A percentile compares a stretch with the other conserved stretches of the same genome.
Conservation (phyloP, 768 basidiomycete species). For the Calocybe cyanea region DNA sequence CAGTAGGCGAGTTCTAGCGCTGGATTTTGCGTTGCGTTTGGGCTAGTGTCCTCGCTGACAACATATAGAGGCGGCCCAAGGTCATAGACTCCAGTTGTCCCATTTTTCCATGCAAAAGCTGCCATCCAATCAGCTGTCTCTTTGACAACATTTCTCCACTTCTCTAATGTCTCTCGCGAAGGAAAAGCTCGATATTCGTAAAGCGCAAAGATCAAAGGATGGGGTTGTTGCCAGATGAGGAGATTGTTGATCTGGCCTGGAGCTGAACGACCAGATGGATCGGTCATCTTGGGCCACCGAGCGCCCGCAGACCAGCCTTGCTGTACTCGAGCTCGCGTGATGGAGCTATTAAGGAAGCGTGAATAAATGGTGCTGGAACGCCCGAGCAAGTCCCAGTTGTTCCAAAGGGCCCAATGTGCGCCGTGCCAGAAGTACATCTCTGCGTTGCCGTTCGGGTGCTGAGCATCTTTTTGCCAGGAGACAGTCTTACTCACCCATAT, state of each 20-base stretch:
- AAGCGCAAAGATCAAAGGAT: constrained; percentile 54
- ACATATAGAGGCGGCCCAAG: constrained; percentile 58
- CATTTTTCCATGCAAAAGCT: constrained; percentile 49
- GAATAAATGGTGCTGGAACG: constrained; percentile 41
- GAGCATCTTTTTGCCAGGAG: neutral
- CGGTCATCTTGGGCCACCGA: constrained; percentile 63
- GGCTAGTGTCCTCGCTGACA: constrained; percentile 53
- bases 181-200: constrained; percentile 52
- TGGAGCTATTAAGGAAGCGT: constrained; percentile 43
- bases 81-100: constrained; percentile 44
- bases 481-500: constrained; percentile 44
- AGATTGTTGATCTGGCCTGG: constrained; percentile 62
- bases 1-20: constrained; percentile 61
- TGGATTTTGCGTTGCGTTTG: constrained; percentile 51
- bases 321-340: constrained; percentile 46
- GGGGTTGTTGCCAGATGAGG: constrained; percentile 60
- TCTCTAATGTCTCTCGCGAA: constrained; percentile 33
- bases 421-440: constrained; percentile 61
- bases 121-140: constrained; percentile 62
- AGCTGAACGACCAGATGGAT: constrained; percentile 52
- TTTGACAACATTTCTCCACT: constrained; percentile 49
- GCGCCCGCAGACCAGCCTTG: constrained; percentile 52
- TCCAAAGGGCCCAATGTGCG: constrained; percentile 59
- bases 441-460: constrained; percentile 5
- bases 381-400: constrained; percentile 52